Conservation (phyloP, 495 filamentous ascomycete genomes). For the Daldinia bambusicola region DNA sequence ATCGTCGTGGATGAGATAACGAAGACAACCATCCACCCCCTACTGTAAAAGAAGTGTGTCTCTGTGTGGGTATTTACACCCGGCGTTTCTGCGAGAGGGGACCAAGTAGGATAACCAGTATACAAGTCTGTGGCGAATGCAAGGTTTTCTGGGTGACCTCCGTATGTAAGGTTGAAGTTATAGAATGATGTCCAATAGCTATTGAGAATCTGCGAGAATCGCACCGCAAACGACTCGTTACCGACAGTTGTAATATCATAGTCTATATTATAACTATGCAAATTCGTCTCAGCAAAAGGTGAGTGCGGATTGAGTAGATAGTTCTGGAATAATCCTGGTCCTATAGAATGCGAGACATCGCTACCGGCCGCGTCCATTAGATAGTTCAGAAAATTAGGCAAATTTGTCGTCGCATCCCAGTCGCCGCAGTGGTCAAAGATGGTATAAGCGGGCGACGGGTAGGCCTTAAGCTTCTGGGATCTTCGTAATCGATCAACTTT, state of each 20-base stretch:
- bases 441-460: slow-evolving; percentile 2
- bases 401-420: background rate
- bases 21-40: slow-evolving; percentile 3
- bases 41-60: background rate
- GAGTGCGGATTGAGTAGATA: background rate
- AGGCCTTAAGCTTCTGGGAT: background rate
- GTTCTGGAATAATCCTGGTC: slow-evolving; percentile 4
- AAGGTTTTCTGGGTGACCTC: background rate
- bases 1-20: background rate
- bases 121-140: background rate
- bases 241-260: slow-evolving; percentile 3
- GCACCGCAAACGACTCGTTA: slow-evolving; percentile 4
- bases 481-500: slow-evolving; percentile 6
- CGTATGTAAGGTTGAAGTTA: slow-evolving; percentile 12
- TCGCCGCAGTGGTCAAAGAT: slow-evolving; percentile 8
- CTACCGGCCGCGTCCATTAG: background rate
- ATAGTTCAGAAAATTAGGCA: background rate
- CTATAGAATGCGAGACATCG: background rate
- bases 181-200: slow-evolving; percentile 6
- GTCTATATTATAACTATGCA: slow-evolving; percentile 6
- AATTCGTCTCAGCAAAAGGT: background rate
- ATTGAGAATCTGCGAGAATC: slow-evolving; percentile 14
- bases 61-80: background rate
- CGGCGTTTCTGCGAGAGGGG: background rate
- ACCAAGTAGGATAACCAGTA: background rate